phyloP scores from a whole-genome alignment of 371 early-diverging fungal genomes.

The Chytridium lagenaria region DNA sequence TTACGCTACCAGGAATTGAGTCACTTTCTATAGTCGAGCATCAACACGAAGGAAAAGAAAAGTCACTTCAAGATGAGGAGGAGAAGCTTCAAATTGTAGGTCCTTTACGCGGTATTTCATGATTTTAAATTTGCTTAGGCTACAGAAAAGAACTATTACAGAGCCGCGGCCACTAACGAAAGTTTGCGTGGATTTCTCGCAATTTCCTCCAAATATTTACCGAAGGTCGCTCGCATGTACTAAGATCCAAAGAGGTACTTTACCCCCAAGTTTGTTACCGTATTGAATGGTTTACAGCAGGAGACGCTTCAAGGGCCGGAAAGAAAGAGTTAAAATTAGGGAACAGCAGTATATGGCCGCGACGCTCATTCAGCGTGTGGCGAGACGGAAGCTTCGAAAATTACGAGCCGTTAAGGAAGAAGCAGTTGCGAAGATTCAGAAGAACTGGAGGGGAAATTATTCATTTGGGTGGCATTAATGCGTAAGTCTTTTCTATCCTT shows the following conservation, averaged over 20 bases:
- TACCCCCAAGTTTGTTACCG: too few species aligned
- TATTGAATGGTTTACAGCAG: conserved; percentile 35
- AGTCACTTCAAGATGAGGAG: conserved; percentile 49
- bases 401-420: conserved; percentile 51
- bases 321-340: conserved; percentile 45
- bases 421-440: conserved; percentile 56
- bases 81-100: conserved; percentile 50
- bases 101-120: not conserved
- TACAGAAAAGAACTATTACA: conserved; percentile 54
- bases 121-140: conserved; percentile 46
- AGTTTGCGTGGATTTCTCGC: conserved; percentile 53
- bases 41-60: conserved; percentile 28
- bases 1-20: conserved; percentile 12
- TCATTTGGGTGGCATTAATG: conserved; percentile 55
- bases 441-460: conserved; percentile 53
- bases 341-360: conserved; percentile 53
- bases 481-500: conserved; percentile 35
- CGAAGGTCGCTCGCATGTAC: conserved; percentile 57
- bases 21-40: conserved; percentile 32
- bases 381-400: conserved; percentile 50
- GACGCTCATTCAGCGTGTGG: conserved; percentile 56
- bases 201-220: conserved; percentile 61
- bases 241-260: conserved; percentile 53
- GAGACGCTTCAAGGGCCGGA: conserved; percentile 49
- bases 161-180: conserved; percentile 41